Evolutionary conservation across 805 yeast species (phyloP).

Genomic region (Maudiozyma serrabonitensis): DNA sequence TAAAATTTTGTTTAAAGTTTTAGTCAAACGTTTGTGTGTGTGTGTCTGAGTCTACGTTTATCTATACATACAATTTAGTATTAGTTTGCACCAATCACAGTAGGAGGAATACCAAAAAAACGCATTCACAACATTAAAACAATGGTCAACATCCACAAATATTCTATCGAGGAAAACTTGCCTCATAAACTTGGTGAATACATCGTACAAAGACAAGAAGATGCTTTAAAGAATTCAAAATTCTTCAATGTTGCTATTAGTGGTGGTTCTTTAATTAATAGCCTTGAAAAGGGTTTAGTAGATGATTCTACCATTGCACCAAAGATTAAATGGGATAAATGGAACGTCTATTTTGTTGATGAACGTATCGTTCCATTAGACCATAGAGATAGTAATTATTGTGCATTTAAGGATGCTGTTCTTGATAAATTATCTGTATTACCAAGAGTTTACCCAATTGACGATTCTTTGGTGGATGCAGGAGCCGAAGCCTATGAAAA

Average conservation of each 20-base stretch:
- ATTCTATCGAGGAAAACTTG: conserved; percentile 46
- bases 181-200: conserved; percentile 58
- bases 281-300: conserved; percentile 52
- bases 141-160: conserved; percentile 33
- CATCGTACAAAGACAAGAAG: conserved; percentile 52
- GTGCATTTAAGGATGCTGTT: conserved; percentile 59
- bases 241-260: conserved; percentile 71
- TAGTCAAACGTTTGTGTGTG: too few relatives aligned
- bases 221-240: conserved; percentile 35
- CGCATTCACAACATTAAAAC: not conserved
- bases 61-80: too few relatives aligned
- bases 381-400: conserved; percentile 79
- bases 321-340: conserved; percentile 53
- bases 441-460: conserved; percentile 48
- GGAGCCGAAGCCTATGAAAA: conserved; percentile 42
- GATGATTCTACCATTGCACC: conserved; percentile 38
- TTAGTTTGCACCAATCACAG: not conserved
- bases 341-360: conserved; percentile 83
- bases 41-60: too few relatives aligned
- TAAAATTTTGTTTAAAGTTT: too few relatives aligned
- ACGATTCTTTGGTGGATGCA: conserved; percentile 50
- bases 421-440: conserved; percentile 38
- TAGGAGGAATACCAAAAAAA: too few relatives aligned
- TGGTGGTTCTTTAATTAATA: conserved; percentile 85
- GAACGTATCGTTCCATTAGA: conserved; percentile 81